phyloP scores from a whole-genome alignment of 2,329 filamentous ascomycete genomes.

The Dothidotthia symphoricarpi region DNA sequence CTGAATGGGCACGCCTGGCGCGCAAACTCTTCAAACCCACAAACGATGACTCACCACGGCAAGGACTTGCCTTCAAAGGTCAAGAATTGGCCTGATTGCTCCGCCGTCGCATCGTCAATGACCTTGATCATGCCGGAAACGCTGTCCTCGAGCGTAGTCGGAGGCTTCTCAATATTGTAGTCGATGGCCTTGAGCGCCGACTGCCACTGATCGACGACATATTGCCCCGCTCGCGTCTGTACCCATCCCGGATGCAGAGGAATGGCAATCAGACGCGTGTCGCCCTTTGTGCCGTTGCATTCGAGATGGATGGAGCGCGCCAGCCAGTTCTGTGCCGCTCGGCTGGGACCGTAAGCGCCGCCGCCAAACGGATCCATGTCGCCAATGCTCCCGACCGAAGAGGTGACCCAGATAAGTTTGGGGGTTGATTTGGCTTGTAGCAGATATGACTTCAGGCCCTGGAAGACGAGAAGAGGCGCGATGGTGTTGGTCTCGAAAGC shows the following conservation, averaged over 20 bases:
- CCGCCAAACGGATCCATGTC: conserved; percentile 2
- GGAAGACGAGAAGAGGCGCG: conserved; percentile 1
- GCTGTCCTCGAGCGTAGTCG: conserved; percentile 2
- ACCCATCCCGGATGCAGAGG: conserved; percentile 4
- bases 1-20: too few species aligned
- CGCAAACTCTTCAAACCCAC: too few species aligned
- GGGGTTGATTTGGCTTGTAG: neutral
- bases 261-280: conserved; percentile 2
- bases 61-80: neutral
- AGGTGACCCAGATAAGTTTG: conserved; percentile 1
- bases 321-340: conserved; percentile 4
- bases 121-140: conserved; percentile 4
- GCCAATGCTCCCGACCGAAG: conserved; percentile 2
- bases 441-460: conserved; percentile 2
- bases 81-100: neutral
- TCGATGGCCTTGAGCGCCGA: too few species aligned
- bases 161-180: conserved; percentile 2
- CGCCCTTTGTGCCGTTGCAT: too few species aligned
- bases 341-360: conserved; percentile 3
- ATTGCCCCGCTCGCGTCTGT: conserved; percentile 1
- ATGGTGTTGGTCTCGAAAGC: conserved; percentile 2
- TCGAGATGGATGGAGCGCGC: conserved; percentile 3
- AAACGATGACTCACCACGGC: conserved; percentile 1
- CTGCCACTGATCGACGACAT: conserved; percentile 1
- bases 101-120: conserved; percentile 1